These are phyloP conservation scores for Harringtonia aguacate DNA, from an alignment of 2,329 filamentous ascomycete species.

Conservation along the genomic window DNA sequence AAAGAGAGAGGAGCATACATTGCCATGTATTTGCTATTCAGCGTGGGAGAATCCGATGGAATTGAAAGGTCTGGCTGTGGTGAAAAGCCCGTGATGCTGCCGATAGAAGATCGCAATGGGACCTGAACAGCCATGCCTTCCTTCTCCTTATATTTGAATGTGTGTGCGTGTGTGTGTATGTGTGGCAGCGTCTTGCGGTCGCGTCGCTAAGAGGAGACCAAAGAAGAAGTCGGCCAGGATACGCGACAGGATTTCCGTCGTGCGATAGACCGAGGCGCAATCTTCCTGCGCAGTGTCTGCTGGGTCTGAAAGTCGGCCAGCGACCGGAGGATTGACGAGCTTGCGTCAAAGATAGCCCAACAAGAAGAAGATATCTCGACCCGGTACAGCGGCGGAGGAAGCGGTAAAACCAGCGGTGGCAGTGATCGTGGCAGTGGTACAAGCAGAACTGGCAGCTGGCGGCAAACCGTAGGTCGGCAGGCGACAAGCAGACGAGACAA, in stretches of 20 bases:
- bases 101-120: conserved; percentile 52
- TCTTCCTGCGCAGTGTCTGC: too few relatives aligned
- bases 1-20: conserved; percentile 31
- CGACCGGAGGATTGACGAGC: neutral
- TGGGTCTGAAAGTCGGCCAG: neutral
- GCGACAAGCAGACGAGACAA: too few relatives aligned
- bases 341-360: too few relatives aligned
- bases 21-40: conserved; percentile 30
- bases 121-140: conserved; percentile 48
- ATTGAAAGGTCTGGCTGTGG: conserved; percentile 20
- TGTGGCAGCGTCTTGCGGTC: neutral
- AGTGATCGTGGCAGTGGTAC: too few relatives aligned
- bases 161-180: neutral
- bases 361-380: too few relatives aligned
- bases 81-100: conserved; percentile 42
- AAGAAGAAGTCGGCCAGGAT: too few relatives aligned
- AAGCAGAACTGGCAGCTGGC: too few relatives aligned
- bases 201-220: neutral
- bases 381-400: too few relatives aligned
- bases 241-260: too few relatives aligned
- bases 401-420: too few relatives aligned
- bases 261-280: too few relatives aligned
- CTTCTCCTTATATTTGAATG: neutral
- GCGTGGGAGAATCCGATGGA: neutral
- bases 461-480: too few relatives aligned